Base-by-base conservation (phyloP, 2,329 filamentous ascomycete genomes). In the Aspergillus caelatus region DNA sequence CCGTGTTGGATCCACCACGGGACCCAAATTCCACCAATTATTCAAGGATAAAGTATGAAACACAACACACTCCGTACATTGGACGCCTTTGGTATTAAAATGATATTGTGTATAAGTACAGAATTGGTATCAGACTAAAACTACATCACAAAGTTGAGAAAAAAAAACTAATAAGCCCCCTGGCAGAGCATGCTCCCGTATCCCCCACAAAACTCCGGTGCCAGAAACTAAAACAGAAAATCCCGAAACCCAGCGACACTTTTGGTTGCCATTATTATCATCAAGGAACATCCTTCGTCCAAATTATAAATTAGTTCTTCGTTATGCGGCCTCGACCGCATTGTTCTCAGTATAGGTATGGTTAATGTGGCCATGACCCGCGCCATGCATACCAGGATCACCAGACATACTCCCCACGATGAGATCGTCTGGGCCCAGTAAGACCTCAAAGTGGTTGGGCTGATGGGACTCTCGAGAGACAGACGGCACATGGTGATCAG, bases 321-420 rank as follows among this genome's bases (percentile, higher is more conserved):
- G 32, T 73, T 70, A 76, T 58, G 71, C 72, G 11, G 74, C 70
- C 66, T 78, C 74, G 28, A 75, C 73, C 23, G 74, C 64, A 41
- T 68, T 69, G 57, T 67, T 72, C 55, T 78, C 75, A 8, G 69
- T 57, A 65, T 78, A 78, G 36, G 70, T 63, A 11, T 69, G 58
- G 57, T 64, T 72, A 14, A 70, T 67, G 72, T 76, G 74, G 60
- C 76, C 76, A 58, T 72, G 71, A 61, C 73, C 73, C 21, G 74
- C 67, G 68, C 74, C 75, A 63, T 78, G 74, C 68, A 79, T 72
- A 57, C 70, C 68, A 41, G 71, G 67, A 61, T 73, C 75, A 34
- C 68, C 69, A 41, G 76, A 67, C 60, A 78, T 73, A 21, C 74
- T 71, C 30, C 76, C 74, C 39, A 78, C 76, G 34, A 78, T 76